phyloP scores from a whole-genome alignment of 148 eudicot species.

The Chenopodium suecicum region DNA sequence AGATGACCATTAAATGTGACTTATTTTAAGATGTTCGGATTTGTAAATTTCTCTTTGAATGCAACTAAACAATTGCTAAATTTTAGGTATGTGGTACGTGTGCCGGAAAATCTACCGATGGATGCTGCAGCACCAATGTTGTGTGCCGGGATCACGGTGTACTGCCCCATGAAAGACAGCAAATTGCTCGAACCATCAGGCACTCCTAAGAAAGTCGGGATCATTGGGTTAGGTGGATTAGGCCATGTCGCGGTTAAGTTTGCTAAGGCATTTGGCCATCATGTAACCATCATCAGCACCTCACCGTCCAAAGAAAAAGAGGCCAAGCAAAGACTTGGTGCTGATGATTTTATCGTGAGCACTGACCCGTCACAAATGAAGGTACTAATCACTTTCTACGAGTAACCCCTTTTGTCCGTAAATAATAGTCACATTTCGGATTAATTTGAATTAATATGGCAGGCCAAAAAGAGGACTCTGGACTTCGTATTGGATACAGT shows the following conservation, averaged over 20 bases:
- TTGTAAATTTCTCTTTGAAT: not conserved
- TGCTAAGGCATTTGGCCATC: conserved; percentile 84
- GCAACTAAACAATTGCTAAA: not conserved
- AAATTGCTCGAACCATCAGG: conserved; percentile 41
- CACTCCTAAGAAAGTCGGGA: conserved; percentile 53
- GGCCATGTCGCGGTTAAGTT: conserved; percentile 91
- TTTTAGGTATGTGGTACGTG: conserved; percentile 63
- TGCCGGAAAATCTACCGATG: conserved; percentile 73
- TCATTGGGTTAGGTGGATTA: conserved; percentile 81
- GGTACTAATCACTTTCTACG: conserved; percentile 31
- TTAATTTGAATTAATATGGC: not conserved
- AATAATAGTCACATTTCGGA: not conserved
- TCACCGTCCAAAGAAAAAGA: conserved; percentile 76
- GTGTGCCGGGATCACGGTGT: conserved; percentile 89
- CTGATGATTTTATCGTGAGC: conserved; percentile 74
- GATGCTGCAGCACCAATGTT: conserved; percentile 81
- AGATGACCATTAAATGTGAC: too few relatives aligned
- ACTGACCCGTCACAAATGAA: conserved; percentile 57
- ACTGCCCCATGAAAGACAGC: conserved; percentile 69
- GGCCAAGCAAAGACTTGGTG: conserved; percentile 61
- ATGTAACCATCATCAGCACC: conserved; percentile 87
- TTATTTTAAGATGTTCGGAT: too few relatives aligned
- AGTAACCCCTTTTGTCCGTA: too few relatives aligned
- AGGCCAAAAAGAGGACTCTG: conserved; percentile 59
- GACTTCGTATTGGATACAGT: conserved; percentile 84